phyloP scores from a whole-genome alignment of 2,329 filamentous ascomycete species.

The Epicoccum nigrum region DNA sequence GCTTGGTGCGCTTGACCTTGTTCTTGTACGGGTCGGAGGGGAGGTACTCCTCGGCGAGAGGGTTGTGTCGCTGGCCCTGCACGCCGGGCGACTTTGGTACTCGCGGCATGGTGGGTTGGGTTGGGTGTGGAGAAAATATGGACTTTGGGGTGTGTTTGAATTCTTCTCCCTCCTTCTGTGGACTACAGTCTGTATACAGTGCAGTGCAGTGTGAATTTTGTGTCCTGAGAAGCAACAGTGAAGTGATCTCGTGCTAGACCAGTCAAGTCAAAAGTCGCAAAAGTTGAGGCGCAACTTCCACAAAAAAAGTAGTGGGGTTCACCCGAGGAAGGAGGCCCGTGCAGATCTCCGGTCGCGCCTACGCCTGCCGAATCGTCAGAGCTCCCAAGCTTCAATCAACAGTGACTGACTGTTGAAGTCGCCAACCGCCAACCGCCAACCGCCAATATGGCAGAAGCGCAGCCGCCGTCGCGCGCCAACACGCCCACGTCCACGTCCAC shows the following conservation, averaged over 20 bases:
- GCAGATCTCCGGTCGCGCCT: background rate
- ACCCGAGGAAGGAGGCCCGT: conserved; percentile 3
- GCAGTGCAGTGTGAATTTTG: too few species aligned
- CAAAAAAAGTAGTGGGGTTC: background rate
- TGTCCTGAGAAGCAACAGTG: too few species aligned
- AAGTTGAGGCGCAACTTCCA: background rate
- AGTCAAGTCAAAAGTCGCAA: too few species aligned
- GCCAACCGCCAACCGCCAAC: background rate
- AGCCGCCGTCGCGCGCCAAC: conserved; percentile 43
- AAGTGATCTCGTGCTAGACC: too few species aligned
- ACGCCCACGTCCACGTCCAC: conserved; percentile 44
- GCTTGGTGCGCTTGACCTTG: conserved; percentile 72
- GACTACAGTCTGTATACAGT: too few species aligned
- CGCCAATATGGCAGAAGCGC: conserved; percentile 43
- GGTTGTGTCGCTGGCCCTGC: conserved; percentile 79
- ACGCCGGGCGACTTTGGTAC: conserved; percentile 62
- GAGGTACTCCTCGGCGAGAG: conserved; percentile 86
- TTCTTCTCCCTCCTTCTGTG: too few species aligned
- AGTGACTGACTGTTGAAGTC: too few species aligned
- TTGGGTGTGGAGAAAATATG: background rate
- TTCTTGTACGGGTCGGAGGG: conserved; percentile 72
- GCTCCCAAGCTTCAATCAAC: background rate
- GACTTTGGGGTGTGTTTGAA: too few species aligned
- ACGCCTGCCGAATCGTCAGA: background rate
- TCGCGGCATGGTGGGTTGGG: conserved; percentile 73